Percentiles rank a stretch among this genome's conserved stretches.
phyloP scores from a whole-genome alignment of 2,329 filamentous ascomycete genomes.

The Boeremia lycopersici region DNA sequence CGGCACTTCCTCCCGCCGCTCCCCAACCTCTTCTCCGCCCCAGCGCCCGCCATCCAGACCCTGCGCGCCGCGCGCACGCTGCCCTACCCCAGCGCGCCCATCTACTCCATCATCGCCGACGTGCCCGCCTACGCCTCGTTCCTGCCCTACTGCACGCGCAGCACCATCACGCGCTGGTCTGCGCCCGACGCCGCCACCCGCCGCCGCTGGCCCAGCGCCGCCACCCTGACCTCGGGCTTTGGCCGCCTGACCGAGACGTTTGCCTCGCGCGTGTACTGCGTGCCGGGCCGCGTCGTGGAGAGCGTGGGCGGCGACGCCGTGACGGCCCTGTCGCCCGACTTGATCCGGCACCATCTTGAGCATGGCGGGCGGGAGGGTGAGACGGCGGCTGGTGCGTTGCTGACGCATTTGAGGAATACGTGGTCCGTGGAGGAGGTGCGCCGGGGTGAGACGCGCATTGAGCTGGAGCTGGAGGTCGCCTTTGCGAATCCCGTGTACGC shows the following conservation, averaged over 20 bases:
- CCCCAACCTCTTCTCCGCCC: conserved; percentile 52
- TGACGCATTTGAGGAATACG: conserved; percentile 71
- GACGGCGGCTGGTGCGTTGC: conserved; percentile 54
- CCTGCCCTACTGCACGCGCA: conserved; percentile 86
- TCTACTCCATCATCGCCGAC: conserved; percentile 89
- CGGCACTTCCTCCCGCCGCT: conserved; percentile 53
- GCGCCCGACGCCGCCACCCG: conserved; percentile 54
- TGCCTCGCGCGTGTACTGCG: conserved; percentile 77
- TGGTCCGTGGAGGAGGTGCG: conserved; percentile 65
- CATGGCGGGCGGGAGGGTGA: conserved; percentile 3
- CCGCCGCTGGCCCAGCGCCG: conserved; percentile 71
- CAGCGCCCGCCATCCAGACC: conserved; percentile 57
- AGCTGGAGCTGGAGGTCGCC: conserved; percentile 77
- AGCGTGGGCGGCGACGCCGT: conserved; percentile 69
- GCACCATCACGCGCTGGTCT: conserved; percentile 78
- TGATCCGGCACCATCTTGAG: conserved; percentile 53
- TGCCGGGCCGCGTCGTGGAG: conserved; percentile 74
- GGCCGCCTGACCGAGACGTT: conserved; percentile 83
- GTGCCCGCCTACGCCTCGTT: conserved; percentile 80
- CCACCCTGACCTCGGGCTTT: conserved; percentile 84
- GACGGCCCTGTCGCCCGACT: conserved; percentile 50
- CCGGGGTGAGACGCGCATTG: conserved; percentile 70
- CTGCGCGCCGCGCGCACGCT: conserved; percentile 77
- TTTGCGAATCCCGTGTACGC: conserved; percentile 91
- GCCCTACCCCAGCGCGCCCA: conserved; percentile 70